Percentiles rank a stretch among this genome's conserved stretches.
phyloP scores from a whole-genome alignment of 169 alveolate species.

The Cyclospora cayetanensis region DNA sequence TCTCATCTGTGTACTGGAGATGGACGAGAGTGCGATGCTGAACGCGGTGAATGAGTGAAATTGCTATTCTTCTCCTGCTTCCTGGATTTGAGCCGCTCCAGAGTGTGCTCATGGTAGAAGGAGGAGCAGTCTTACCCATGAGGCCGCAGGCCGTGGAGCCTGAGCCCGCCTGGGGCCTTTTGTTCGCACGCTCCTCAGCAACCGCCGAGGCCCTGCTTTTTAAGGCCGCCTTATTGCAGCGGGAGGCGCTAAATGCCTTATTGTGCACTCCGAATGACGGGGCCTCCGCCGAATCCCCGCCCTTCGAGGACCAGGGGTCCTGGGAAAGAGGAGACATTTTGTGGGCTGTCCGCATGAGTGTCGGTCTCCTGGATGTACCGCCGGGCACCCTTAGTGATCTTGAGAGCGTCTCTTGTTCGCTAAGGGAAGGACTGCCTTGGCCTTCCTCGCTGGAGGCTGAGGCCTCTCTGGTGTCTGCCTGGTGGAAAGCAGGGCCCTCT shows the following conservation, averaged over 20 bases:
- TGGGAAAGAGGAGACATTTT: constrained; percentile 16
- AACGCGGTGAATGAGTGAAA: too few relatives aligned
- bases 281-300: too few relatives aligned
- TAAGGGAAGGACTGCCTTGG: neutral
- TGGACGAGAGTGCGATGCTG: too few relatives aligned
- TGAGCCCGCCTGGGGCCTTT: neutral
- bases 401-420: neutral
- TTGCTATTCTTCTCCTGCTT: too few relatives aligned
- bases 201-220: constrained; percentile 3
- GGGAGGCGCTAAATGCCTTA: constrained; percentile 1
- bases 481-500: neutral
- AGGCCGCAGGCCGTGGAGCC: neutral
- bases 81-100: too few relatives aligned
- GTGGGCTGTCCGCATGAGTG: constrained; percentile 37
- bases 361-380: constrained; percentile 6
- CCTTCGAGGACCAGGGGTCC: too few relatives aligned
- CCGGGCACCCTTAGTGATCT: neutral
- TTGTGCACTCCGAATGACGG: neutral
- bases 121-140: too few relatives aligned
- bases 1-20: too few relatives aligned
- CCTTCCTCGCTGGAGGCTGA: constrained; percentile 11
- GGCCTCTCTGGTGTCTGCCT: neutral
- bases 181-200: constrained; percentile 25
- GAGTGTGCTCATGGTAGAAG: too few relatives aligned
- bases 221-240: constrained; percentile 10